Evolutionary conservation across 2,329 filamentous ascomycete genomes (phyloP).

Genomic region (Arthrobotrys iridis): DNA sequence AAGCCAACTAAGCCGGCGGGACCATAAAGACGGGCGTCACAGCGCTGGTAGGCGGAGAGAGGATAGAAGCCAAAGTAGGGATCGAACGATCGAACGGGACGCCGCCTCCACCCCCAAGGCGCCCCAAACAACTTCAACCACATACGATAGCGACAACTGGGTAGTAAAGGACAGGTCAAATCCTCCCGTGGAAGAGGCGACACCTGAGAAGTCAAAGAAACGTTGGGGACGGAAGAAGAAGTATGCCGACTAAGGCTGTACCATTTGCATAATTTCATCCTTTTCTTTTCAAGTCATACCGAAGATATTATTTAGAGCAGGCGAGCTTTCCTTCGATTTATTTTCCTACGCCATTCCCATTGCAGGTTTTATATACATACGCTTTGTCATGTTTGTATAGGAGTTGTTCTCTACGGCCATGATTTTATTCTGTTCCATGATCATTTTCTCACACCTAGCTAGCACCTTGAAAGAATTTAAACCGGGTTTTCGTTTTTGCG

Average conservation of each 20-base stretch:
- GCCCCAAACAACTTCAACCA: slow-evolving; percentile 49
- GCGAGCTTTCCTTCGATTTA: not conserved
- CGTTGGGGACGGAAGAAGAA: slow-evolving; percentile 52
- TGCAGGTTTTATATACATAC: not conserved
- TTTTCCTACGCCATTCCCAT: not conserved
- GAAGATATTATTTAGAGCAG: not conserved
- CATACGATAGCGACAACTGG: slow-evolving; percentile 53
- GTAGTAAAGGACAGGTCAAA: slow-evolving; percentile 29
- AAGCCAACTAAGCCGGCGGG: slow-evolving; percentile 37
- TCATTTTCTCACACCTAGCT: slow-evolving; percentile 5
- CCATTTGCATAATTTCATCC: not conserved
- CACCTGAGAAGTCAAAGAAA: slow-evolving; percentile 43
- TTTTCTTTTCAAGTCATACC: not conserved
- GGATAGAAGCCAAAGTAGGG: slow-evolving; percentile 47
- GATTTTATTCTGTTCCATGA: not conserved
- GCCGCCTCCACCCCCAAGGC: slow-evolving; percentile 38
- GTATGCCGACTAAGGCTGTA: slow-evolving; percentile 29
- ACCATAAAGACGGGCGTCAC: slow-evolving; percentile 33
- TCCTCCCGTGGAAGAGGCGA: slow-evolving; percentile 2
- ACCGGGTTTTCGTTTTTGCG: not conserved
- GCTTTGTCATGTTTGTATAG: slow-evolving; percentile 20
- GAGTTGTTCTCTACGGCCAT: slow-evolving; percentile 29
- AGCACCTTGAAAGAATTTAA: slow-evolving; percentile 1
- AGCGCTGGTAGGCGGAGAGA: slow-evolving; percentile 29
- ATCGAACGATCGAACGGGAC: slow-evolving; percentile 42